Base-by-base conservation (phyloP, 495 filamentous ascomycete genomes). In the Penicillium waksmanii region DNA sequence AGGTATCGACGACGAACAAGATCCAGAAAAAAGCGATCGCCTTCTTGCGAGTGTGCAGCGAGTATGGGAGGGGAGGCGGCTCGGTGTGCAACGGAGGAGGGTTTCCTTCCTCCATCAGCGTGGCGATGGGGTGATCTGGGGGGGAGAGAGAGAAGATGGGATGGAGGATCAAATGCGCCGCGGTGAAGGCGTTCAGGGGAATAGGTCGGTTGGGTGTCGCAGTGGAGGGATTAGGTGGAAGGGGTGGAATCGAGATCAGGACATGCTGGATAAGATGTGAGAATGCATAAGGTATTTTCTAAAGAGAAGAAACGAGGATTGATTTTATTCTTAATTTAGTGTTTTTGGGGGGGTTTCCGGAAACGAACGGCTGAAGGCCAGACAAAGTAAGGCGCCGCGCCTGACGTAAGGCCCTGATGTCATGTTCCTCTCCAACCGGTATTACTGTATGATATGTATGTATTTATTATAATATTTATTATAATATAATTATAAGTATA, bases 21-120 rank as follows among this genome's bases (percentile, higher is more conserved):
- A 66, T 74, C 85, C 85, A 88, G 70, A 88, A 87, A 25, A 84
- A 64, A 18, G 76, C 64, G 62, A 87, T 86, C 35, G 77, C 70
- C 67, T 74, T 77, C 57, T 84, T 85, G 23, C 84, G 74, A n/a
- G 76, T 67, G 25, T 73, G 77, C 18, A 87, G 66, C 5, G 78
- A 79, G 66, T 86, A 87, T 31, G 85, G 82, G 18, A 88, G 78
- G 13, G 76, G 74, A 35, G 83, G 84, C 38, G 83, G 84, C 55
- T 73, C 75, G 23, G 63, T 60, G 13, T 66, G 55, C 21, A 50
- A 18, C 21, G 46, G 34, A 43, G 63, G 25, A 18, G 33, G 46
- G 34, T 60, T 63, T 67, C 66, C 75, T 69, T 71, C 68, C 50
- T 78, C 77, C 76, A 78, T 77, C 43, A 60, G 57, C 49, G 60